These are phyloP conservation scores for Funneliformis caledonium DNA, from an alignment of 371 early-diverging fungal species.

Conservation along the genomic window DNA sequence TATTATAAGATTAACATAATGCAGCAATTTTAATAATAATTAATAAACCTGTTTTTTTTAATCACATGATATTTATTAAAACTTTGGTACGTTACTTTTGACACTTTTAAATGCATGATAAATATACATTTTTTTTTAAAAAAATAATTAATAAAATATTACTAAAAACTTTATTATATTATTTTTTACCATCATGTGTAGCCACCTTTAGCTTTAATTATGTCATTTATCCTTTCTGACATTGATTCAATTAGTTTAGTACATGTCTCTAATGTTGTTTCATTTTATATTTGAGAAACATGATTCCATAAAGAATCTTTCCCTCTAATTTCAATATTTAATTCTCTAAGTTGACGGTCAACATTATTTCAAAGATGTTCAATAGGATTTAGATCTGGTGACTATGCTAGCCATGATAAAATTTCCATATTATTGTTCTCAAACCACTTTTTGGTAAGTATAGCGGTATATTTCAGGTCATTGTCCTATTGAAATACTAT, in stretches of 20 bases:
- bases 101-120: no score
- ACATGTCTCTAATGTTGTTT: conserved; percentile 3
- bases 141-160: no score
- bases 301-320: conserved; percentile 30
- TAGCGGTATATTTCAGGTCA: neutral
- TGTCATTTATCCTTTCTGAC: neutral
- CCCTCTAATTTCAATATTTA: neutral
- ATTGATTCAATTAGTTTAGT: conserved; percentile 15
- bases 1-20: no score
- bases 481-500: conserved; percentile 1
- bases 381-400: neutral
- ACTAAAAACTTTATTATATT: no score
- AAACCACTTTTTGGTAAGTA: neutral
- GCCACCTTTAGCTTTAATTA: conserved; percentile 16
- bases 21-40: no score
- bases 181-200: neutral
- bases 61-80: no score
- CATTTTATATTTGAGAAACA: conserved; percentile 7
- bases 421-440: neutral
- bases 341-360: conserved; percentile 28
- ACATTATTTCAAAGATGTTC: conserved; percentile 43
- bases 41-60: no score
- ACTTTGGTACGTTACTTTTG: no score
- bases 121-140: no score
- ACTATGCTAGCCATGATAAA: neutral